A percentile compares a stretch with the other conserved stretches of the same genome.
Conservation (phyloP, 1,139 yeast genomes). For the Candida frijolesensis region DNA sequence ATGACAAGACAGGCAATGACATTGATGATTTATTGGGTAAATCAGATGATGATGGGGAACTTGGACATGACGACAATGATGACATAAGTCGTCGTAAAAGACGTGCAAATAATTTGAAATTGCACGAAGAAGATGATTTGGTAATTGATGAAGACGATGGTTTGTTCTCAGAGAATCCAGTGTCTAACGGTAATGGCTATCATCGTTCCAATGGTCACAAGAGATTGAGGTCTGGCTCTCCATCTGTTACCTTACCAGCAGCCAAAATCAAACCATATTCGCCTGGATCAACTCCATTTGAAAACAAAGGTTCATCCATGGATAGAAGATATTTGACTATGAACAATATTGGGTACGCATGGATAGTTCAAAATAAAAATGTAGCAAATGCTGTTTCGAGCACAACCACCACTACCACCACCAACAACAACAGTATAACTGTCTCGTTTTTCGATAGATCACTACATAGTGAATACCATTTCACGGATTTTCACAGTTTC, state of each 20-base stretch:
- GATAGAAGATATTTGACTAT: conserved; percentile 77
- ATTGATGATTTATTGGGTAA: conserved; percentile 24
- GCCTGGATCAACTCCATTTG: conserved; percentile 82
- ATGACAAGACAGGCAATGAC: conserved; percentile 25
- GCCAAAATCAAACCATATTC: conserved; percentile 46
- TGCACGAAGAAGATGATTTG: conserved; percentile 28
- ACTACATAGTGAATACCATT: conserved; percentile 80
- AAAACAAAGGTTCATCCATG: conserved; percentile 17
- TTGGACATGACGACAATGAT: conserved; percentile 4
- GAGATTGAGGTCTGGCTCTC: conserved; percentile 7
- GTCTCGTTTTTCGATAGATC: conserved; percentile 86
- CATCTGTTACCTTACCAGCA: background rate
- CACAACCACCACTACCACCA: conserved; percentile 9
- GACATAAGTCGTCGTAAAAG: conserved; percentile 3
- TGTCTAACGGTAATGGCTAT: conserved; percentile 18
- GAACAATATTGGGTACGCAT: conserved; percentile 79
- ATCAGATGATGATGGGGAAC: conserved; percentile 21
- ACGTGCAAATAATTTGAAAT: conserved; percentile 15
- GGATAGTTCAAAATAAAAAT: conserved; percentile 61
- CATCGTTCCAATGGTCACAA: conserved; percentile 14
- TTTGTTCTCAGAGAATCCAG: conserved; percentile 20
- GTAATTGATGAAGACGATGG: conserved; percentile 21
- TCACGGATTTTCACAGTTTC: conserved; percentile 70
- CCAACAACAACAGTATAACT: conserved; percentile 64
- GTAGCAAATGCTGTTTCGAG: conserved; percentile 10